These are phyloP conservation scores for Bothriochloa decipiens DNA, from an alignment of 176 grass and related monocot genomes.

Conservation along the genomic window DNA sequence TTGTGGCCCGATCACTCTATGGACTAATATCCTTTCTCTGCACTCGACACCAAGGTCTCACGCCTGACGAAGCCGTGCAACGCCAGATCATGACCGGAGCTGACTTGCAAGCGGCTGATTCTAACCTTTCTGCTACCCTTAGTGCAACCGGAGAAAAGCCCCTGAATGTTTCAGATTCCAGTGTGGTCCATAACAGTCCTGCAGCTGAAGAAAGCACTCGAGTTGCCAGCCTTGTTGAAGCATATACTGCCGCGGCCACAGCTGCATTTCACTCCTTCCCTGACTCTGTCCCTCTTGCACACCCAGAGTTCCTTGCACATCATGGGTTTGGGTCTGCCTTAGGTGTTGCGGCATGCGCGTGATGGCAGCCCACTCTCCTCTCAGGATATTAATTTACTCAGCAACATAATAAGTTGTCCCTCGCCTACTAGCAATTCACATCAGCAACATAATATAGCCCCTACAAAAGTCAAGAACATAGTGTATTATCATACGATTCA, in stretches of 20 bases:
- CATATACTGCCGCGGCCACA: background rate
- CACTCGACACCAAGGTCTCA: background rate
- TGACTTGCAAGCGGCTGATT: background rate
- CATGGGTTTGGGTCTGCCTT: background rate
- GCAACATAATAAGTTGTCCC: background rate
- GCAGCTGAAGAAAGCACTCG: background rate
- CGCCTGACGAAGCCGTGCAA: background rate
- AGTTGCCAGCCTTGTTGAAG: background rate
- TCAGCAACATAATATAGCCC: background rate
- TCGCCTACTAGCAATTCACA: background rate
- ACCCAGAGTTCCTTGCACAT: conserved; percentile 3
- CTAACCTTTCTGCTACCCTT: background rate
- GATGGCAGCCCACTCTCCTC: background rate
- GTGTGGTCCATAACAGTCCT: background rate
- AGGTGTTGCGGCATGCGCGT: background rate
- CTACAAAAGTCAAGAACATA: background rate
- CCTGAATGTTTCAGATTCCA: background rate
- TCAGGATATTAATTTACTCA: background rate
- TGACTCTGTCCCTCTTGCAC: conserved; percentile 1
- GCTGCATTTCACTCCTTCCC: background rate
- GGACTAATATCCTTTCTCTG: background rate
- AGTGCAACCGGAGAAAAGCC: background rate
- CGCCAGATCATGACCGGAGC: background rate
- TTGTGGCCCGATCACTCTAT: background rate
- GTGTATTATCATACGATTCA: background rate